phyloP scores from a whole-genome alignment of 306 rosid species.

The Pyrus bretschneideri region DNA sequence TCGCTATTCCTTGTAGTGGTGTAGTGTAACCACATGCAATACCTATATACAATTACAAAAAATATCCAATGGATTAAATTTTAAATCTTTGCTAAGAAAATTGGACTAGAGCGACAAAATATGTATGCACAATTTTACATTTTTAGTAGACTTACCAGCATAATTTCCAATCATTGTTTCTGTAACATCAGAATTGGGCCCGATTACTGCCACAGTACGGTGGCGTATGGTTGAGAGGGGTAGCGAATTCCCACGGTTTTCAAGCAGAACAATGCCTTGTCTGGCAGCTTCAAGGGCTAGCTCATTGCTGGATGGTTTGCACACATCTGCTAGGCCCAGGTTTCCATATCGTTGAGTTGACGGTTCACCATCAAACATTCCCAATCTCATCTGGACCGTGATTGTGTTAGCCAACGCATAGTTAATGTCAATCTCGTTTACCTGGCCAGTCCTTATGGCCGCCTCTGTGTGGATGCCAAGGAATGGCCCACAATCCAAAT shows the following conservation, averaged over 20 bases:
- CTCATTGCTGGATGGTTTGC: conserved; percentile 51
- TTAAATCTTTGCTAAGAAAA: not conserved
- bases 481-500: conserved; percentile 84
- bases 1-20: conserved; percentile 73
- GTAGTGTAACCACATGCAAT: conserved; percentile 77
- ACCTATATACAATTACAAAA: conserved; percentile 24
- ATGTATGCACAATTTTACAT: too few species aligned
- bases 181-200: conserved; percentile 79
- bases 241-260: conserved; percentile 38
- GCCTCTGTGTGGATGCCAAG: conserved; percentile 56
- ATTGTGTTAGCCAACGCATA: conserved; percentile 59
- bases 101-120: not conserved
- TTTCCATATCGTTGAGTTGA: conserved; percentile 52
- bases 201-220: conserved; percentile 67
- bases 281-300: conserved; percentile 81
- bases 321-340: conserved; percentile 58
- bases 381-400: conserved; percentile 81
- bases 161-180: conserved; percentile 92
- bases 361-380: conserved; percentile 80
- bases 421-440: conserved; percentile 45
- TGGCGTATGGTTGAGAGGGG: conserved; percentile 43
- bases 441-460: conserved; percentile 44
- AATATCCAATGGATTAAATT: not conserved
- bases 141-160: conserved; percentile 42
- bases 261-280: conserved; percentile 66